Percentiles rank a stretch among this genome's conserved stretches.
phyloP scores from a whole-genome alignment of 148 eudicot genomes.

The Silene latifolia region DNA sequence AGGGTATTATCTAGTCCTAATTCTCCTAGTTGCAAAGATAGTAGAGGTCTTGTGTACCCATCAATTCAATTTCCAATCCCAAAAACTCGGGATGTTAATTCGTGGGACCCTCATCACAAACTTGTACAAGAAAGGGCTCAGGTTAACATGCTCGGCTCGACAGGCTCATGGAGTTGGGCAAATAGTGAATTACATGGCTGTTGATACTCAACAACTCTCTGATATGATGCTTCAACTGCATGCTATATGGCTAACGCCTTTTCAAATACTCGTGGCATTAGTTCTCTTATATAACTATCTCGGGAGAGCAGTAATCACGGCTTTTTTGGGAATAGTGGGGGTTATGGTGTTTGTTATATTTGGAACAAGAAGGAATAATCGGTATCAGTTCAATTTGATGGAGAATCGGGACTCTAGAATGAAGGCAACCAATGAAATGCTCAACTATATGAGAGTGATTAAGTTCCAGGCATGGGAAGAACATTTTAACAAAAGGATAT shows the following conservation, averaged over 20 bases:
- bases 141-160: slow-evolving; percentile 72
- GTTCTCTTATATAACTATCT: slow-evolving; percentile 50
- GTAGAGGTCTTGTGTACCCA: slow-evolving; percentile 71
- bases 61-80: slow-evolving; percentile 81
- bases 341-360: slow-evolving; percentile 50
- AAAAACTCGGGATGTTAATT: slow-evolving; percentile 84
- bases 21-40: slow-evolving; percentile 59
- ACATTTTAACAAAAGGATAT: slow-evolving; percentile 65
- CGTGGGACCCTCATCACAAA: slow-evolving; percentile 74
- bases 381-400: slow-evolving; percentile 62
- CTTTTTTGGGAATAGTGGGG: slow-evolving; percentile 46
- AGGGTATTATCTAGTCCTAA: slow-evolving; percentile 73
- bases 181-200: slow-evolving; percentile 94
- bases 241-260: slow-evolving; percentile 83
- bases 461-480: slow-evolving; percentile 99
- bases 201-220: slow-evolving; percentile 92
- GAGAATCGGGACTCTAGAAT: slow-evolving; percentile 68
- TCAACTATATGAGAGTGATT: slow-evolving; percentile 85
- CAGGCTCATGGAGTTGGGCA: slow-evolving; percentile 91
- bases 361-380: slow-evolving; percentile 54
- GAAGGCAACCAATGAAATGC: slow-evolving; percentile 96
- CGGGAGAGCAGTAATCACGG: slow-evolving; percentile 48
- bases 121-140: slow-evolving; percentile 75
- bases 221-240: slow-evolving; percentile 97
- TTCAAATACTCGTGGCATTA: slow-evolving; percentile 62